phyloP scores from a whole-genome alignment of 108 stramenopile genomes.

The Nitzschia sp. region DNA sequence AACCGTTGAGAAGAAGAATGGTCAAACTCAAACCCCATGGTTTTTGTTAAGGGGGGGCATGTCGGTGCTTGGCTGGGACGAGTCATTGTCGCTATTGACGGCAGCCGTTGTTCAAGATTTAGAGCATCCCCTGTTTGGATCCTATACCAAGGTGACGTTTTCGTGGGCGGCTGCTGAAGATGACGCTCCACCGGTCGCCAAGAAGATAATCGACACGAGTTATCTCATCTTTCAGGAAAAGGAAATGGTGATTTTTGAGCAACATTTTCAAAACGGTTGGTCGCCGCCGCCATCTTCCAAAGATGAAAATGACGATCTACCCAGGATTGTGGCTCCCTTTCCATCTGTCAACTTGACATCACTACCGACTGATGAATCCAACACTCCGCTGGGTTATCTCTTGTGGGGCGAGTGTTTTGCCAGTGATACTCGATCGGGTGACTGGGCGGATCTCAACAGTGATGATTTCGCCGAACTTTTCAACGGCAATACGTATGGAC shows the following conservation, averaged over 20 bases:
- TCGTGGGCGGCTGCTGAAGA: not conserved
- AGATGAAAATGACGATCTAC: not conserved
- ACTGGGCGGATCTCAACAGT: slow-evolving; percentile 2
- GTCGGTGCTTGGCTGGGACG: not conserved
- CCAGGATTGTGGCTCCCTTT: slow-evolving; percentile 5
- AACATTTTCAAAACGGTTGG: slow-evolving; percentile 8
- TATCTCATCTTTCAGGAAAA: slow-evolving; percentile 6
- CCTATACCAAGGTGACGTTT: slow-evolving; percentile 5
- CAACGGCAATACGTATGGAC: slow-evolving; percentile 1
- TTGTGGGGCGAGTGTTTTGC: slow-evolving; percentile 6
- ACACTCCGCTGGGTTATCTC: not conserved
- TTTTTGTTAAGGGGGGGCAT: not conserved
- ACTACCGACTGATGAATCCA: not conserved
- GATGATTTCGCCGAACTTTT: not conserved
- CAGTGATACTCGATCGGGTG: not conserved
- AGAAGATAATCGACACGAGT: not conserved
- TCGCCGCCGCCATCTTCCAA: not conserved
- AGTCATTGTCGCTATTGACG: not conserved
- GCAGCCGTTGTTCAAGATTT: not conserved
- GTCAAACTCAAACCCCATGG: no score
- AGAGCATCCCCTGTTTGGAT: not conserved
- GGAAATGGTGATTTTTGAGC: slow-evolving; percentile 14
- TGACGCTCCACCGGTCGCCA: not conserved
- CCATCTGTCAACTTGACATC: not conserved
- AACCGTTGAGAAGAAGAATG: not conserved